Base-by-base conservation (phyloP, 768 basidiomycete species). In the Termitomyces sp. region DNA sequence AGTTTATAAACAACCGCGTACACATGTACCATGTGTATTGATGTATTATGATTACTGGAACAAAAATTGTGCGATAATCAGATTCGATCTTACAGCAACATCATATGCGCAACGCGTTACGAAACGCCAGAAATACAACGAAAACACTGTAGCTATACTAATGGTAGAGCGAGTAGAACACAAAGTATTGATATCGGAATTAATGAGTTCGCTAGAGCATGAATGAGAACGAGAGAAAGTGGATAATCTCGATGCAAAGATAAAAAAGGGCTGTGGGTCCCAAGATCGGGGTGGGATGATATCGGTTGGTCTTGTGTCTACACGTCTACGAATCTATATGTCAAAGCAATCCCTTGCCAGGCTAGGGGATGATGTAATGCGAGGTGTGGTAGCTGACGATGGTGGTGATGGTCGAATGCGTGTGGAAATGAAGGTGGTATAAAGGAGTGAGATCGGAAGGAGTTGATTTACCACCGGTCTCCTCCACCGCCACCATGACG, bases 401-500 rank as follows among this genome's bases (percentile, higher is more conserved):
- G 41, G 38, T 43, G 41, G 49, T 47, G 37, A 38, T 42, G 56
- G 43, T 46, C 42, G 55, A 14, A 47, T 23, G 27, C 23, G n/a
- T 49, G 38, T 34, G 51, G 16, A 44, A 34, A 44, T 32, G 12
- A 19, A 16, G 47, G 40, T 8, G 10, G 49, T n/a, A 11, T 47
- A 43, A 40, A 25, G 19, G 7, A 29, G 29, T 3, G 3, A 29
- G 29, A 16, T 34, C 37, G 49, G 14, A n/a, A 45, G 54, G 29
- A 38, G 19, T 19, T 16, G 23, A 23, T 52, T 62, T 64, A 69
- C 69, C 71, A 71, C 21, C 72, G 65, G 40, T 67, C 68, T 19
- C 69, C 69, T 19, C 70, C 71, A 19, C 70, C 71, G 7, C 73
- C 72, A n/a, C 71, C 80, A 27, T 55, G 43, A 35, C 77, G 73